These are phyloP conservation scores for Polysphondylium violaceum DNA, from an alignment of 78 protist genomes.

Conservation along the genomic window DNA sequence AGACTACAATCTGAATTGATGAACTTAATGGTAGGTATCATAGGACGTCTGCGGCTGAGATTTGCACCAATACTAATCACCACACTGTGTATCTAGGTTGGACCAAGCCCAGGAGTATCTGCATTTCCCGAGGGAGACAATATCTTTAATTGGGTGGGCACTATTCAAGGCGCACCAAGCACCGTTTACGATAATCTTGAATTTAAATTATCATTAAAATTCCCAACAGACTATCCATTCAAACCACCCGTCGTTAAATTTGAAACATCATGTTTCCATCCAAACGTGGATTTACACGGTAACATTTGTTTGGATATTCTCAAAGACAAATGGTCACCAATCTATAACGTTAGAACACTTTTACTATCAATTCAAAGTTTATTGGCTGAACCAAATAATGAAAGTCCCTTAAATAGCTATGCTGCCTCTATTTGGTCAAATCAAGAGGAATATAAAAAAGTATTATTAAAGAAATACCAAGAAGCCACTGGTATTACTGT, in stretches of 20 bases:
- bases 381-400: conserved; percentile 95
- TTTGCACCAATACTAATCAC: no score
- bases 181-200: conserved; percentile 91
- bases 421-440: conserved; percentile 95
- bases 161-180: conserved; percentile 87
- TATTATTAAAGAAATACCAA: conserved; percentile 63
- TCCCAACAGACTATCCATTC: conserved; percentile 92
- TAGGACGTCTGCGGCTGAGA: no score
- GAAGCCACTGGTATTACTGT: conserved; percentile 61
- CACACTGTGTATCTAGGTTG: conserved; percentile 70
- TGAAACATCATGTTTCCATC: conserved; percentile 94
- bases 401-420: conserved; percentile 92
- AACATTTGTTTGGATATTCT: conserved; percentile 95
- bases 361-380: conserved; percentile 91
- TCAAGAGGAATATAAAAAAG: conserved; percentile 79
- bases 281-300: conserved; percentile 94
- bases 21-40: conserved; percentile 60
- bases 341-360: conserved; percentile 87
- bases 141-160: conserved; percentile 90
- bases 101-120: conserved; percentile 63
- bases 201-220: conserved; percentile 86
- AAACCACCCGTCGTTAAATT: conserved; percentile 93
- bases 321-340: conserved; percentile 96
- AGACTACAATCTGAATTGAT: conserved; percentile 79
- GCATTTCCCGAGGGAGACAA: conserved; percentile 91